These are phyloP conservation scores for Collybiopsis luxurians DNA, from an alignment of 768 basidiomycete genomes.

Conservation along the genomic window DNA sequence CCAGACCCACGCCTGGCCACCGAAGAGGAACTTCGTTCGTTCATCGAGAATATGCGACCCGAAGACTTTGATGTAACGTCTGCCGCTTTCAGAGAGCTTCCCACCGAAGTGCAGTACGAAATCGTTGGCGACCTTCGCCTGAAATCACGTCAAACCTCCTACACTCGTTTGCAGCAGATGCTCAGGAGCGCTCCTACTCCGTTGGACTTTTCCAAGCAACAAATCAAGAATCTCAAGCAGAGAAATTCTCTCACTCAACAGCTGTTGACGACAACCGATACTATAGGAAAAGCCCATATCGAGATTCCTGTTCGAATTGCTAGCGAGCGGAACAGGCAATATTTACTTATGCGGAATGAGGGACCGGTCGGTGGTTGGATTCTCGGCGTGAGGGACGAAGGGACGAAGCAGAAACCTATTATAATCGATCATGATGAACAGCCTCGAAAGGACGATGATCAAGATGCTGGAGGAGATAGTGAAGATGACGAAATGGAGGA, in stretches of 20 bases:
- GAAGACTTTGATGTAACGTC: slow-evolving; percentile 94
- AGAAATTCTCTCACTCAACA: slow-evolving; percentile 92
- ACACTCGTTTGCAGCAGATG: slow-evolving; percentile 91
- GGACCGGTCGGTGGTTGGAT: slow-evolving; percentile 91
- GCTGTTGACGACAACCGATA: slow-evolving; percentile 87
- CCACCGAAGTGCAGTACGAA: slow-evolving; percentile 97
- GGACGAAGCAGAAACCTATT: slow-evolving; percentile 83
- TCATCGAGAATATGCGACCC: slow-evolving; percentile 95
- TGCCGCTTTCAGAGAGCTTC: slow-evolving; percentile 85
- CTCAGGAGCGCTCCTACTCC: slow-evolving; percentile 73
- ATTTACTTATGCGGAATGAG: slow-evolving; percentile 92
- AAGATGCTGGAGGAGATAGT: slow-evolving; percentile 51
- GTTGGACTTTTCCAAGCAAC: slow-evolving; percentile 94
- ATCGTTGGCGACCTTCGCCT: slow-evolving; percentile 94
- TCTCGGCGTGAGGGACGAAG: slow-evolving; percentile 85
- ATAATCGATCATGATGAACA: slow-evolving; percentile 65
- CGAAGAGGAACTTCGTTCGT: slow-evolving; percentile 87
- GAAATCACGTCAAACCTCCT: slow-evolving; percentile 92
- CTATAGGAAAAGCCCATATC: slow-evolving; percentile 85
- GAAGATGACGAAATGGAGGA: slow-evolving; percentile 80
- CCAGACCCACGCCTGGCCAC: slow-evolving; percentile 95
- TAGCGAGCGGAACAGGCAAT: slow-evolving; percentile 91
- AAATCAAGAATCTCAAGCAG: slow-evolving; percentile 87
- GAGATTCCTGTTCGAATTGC: slow-evolving; percentile 93
- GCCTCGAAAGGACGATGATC: slow-evolving; percentile 35